Evolutionary conservation across 1,284 basidiomycete species (phyloP).

Genomic region (Sutorius eximius): DNA sequence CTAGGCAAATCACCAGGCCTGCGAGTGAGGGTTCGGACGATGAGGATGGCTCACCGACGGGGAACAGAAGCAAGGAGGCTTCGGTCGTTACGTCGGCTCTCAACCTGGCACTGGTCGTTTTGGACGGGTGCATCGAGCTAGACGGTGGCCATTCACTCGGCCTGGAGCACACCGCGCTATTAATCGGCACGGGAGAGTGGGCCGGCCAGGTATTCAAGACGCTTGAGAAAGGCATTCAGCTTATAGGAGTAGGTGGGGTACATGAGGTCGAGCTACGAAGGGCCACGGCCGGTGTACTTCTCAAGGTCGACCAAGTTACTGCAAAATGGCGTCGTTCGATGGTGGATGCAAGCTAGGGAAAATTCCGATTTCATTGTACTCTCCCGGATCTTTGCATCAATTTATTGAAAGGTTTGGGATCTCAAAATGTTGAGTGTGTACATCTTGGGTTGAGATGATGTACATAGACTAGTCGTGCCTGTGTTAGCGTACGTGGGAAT

Average conservation of each 20-base stretch:
- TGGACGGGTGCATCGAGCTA: conserved; percentile 73
- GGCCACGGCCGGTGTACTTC: conserved; percentile 75
- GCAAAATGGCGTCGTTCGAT: conserved; percentile 77
- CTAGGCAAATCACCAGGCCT: conserved; percentile 55
- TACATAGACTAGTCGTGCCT: not conserved
- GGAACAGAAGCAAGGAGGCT: conserved; percentile 51
- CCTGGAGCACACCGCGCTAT: conserved; percentile 68
- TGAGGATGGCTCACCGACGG: conserved; percentile 24
- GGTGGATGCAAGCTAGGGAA: conserved; percentile 39
- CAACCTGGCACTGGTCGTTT: conserved; percentile 73
- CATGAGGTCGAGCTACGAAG: conserved; percentile 61
- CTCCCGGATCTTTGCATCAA: not conserved
- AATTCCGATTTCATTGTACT: not conserved
- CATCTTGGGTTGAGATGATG: not conserved
- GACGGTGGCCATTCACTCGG: conserved; percentile 77
- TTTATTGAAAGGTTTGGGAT: not conserved
- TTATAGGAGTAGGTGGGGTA: conserved; percentile 65
- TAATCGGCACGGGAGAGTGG: conserved; percentile 83
- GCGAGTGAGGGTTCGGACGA: conserved; percentile 47
- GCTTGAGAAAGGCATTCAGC: conserved; percentile 64
- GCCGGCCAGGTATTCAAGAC: conserved; percentile 65
- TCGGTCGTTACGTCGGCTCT: conserved; percentile 72
- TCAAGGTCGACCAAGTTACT: conserved; percentile 77
- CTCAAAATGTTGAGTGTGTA: not conserved
- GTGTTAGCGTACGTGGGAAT: conserved; percentile 18